A percentile compares a stretch with the other conserved stretches of the same genome.
Evolutionary conservation across 2,329 filamentous ascomycete genomes (phyloP).

Genomic region (Graphiopsis chlorocephala): DNA sequence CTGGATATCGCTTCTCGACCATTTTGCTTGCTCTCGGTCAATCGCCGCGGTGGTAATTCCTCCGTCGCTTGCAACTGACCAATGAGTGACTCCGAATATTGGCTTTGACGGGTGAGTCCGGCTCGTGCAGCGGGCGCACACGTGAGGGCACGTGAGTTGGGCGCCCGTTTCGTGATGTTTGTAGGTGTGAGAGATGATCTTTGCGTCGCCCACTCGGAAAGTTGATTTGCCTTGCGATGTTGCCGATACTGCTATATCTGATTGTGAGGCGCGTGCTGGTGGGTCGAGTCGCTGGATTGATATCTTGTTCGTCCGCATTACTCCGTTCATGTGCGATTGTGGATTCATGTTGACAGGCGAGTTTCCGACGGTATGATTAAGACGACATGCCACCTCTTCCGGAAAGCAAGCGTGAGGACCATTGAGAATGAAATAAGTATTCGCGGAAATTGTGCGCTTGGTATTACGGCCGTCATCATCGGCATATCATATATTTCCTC

Average conservation of each 20-base stretch:
- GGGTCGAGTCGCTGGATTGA: background rate
- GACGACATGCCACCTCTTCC: background rate
- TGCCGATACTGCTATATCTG: background rate
- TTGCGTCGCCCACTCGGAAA: background rate
- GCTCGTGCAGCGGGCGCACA: background rate
- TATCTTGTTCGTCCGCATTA: background rate
- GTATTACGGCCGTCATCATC: background rate
- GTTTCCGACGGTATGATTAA: background rate
- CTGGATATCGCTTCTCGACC: background rate
- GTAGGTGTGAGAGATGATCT: too few species aligned
- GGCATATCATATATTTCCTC: background rate
- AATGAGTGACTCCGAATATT: background rate
- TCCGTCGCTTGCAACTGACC: background rate
- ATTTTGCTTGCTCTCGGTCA: background rate
- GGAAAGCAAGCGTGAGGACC: background rate
- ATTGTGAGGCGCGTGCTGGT: background rate
- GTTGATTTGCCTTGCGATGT: background rate
- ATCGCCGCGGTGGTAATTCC: background rate
- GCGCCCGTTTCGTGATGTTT: background rate
- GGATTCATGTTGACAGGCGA: background rate
- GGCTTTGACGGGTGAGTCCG: background rate
- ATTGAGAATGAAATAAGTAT: background rate
- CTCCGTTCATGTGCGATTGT: background rate
- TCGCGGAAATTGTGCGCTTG: background rate
- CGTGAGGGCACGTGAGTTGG: background rate